A percentile compares a stretch with the other conserved stretches of the same genome.
These are phyloP conservation scores for Serendipita indica DNA, from an alignment of 768 basidiomycete genomes.

Conservation along the genomic window DNA sequence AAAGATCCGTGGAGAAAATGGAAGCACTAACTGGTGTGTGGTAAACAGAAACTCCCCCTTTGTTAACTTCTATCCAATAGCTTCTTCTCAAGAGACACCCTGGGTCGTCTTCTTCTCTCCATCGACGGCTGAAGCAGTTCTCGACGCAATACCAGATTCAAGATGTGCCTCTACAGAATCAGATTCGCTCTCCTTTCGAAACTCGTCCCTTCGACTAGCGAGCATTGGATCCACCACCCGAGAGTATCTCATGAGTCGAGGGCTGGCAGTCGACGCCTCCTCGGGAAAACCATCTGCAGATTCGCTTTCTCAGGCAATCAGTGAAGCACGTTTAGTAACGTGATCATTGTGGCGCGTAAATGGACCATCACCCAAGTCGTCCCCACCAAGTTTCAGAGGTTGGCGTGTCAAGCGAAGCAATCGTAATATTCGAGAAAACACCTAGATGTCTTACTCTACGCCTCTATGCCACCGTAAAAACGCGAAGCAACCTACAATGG, in stretches of 20 bases:
- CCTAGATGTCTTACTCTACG: too few relatives aligned
- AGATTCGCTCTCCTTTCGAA: too few relatives aligned
- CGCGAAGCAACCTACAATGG: too few relatives aligned
- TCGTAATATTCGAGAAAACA: too few relatives aligned
- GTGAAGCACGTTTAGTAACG: too few relatives aligned
- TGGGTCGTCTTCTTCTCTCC: conserved; percentile 72
- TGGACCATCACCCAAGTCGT: too few relatives aligned
- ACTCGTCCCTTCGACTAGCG: not conserved
- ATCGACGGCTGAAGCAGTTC: conserved; percentile 39
- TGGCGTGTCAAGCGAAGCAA: too few relatives aligned
- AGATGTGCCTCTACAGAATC: too few relatives aligned
- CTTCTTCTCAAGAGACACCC: conserved; percentile 14
- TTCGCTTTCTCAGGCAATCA: not conserved
- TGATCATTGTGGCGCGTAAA: too few relatives aligned
- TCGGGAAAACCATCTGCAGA: not conserved
- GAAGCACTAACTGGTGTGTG: conserved; percentile 1
- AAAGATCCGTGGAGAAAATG: not conserved
- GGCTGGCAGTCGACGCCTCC: not conserved
- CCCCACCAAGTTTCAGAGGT: too few relatives aligned
- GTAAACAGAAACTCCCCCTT: conserved; percentile 19
- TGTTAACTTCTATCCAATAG: conserved; percentile 12
- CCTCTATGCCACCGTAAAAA: too few relatives aligned
- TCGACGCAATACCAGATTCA: conserved; percentile 25
- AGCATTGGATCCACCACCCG: not conserved
- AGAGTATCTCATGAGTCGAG: not conserved